Percentiles rank a stretch among this genome's conserved stretches.
Conservation (phyloP, 2,329 filamentous ascomycete species). For the Cordyceps fumosorosea region DNA sequence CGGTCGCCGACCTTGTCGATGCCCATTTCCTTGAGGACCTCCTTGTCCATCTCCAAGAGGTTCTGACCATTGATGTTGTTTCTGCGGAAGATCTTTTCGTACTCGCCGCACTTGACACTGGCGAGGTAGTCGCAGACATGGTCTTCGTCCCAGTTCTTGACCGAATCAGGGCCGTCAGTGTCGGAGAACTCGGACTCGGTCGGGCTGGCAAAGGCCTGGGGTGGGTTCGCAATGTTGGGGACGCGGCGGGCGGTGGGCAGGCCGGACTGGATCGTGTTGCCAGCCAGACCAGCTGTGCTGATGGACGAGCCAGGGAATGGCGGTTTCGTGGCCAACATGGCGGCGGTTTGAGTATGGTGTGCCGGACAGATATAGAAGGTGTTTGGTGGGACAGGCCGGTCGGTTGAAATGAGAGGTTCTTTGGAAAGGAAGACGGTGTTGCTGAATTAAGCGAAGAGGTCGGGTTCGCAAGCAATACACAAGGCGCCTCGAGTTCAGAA, state of each 20-base stretch:
- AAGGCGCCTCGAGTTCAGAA: neutral
- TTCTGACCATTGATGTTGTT: slow-evolving; percentile 99
- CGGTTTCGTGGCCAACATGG: slow-evolving; percentile 72
- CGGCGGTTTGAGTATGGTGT: neutral
- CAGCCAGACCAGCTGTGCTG: slow-evolving; percentile 40
- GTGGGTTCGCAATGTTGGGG: slow-evolving; percentile 40
- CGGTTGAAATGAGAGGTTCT: neutral
- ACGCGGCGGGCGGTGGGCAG: slow-evolving; percentile 47
- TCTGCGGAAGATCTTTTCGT: slow-evolving; percentile 79
- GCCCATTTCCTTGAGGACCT: slow-evolving; percentile 93
- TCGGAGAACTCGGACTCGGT: slow-evolving; percentile 93
- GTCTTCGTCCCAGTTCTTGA: slow-evolving; percentile 86
- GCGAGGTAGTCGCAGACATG: slow-evolving; percentile 85
- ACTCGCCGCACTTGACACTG: slow-evolving; percentile 88
- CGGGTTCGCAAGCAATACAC: neutral
- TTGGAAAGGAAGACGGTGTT: neutral
- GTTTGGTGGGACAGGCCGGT: neutral
- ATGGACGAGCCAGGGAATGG: slow-evolving; percentile 54
- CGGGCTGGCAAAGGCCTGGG: slow-evolving; percentile 66
- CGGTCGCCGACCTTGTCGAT: slow-evolving; percentile 97
- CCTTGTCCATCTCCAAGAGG: slow-evolving; percentile 92
- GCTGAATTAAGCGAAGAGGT: neutral
- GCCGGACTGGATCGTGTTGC: slow-evolving; percentile 38
- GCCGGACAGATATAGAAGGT: neutral
- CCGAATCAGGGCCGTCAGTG: slow-evolving; percentile 65